Percentiles rank a stretch among this genome's conserved stretches.
These are phyloP conservation scores for Postia placenta DNA, from an alignment of 768 basidiomycete species.

Conservation along the genomic window DNA sequence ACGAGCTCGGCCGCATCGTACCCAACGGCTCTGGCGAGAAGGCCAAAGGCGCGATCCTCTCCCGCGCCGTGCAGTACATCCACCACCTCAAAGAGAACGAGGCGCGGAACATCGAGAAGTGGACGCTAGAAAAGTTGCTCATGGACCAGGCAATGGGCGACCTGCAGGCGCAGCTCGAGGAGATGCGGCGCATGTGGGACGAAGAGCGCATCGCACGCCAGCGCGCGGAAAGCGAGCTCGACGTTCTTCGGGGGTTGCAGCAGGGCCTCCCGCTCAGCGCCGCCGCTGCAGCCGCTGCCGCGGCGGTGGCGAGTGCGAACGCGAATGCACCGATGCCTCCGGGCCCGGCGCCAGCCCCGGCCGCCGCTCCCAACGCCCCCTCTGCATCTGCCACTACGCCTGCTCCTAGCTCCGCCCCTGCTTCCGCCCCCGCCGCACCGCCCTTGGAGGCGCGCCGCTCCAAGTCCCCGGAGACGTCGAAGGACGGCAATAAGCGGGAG, in stretches of 20 bases:
- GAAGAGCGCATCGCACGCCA: conserved; percentile 60
- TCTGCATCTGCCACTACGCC: not conserved
- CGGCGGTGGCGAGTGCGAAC: not conserved
- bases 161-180: conserved; percentile 76
- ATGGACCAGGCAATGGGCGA: conserved; percentile 93
- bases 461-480: conserved; percentile 1
- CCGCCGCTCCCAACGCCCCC: not conserved
- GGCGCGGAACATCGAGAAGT: conserved; percentile 85
- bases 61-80: conserved; percentile 87
- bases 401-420: not conserved
- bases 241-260: conserved; percentile 30
- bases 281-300: not conserved
- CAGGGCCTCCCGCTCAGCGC: conserved; percentile 7
- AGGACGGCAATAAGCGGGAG: conserved; percentile 15
- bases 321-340: conserved; percentile 5
- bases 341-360: not conserved
- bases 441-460: not conserved
- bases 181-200: conserved; percentile 76
- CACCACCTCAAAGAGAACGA: conserved; percentile 88
- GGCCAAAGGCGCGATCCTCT: conserved; percentile 85
- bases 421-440: conserved; percentile 1
- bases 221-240: conserved; percentile 60
- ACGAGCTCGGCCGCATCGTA: conserved; percentile 82
- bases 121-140: conserved; percentile 87
- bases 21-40: conserved; percentile 85